Evolutionary conservation across 495 filamentous ascomycete genomes (phyloP).

Genomic region (Penicillium silybi): DNA sequence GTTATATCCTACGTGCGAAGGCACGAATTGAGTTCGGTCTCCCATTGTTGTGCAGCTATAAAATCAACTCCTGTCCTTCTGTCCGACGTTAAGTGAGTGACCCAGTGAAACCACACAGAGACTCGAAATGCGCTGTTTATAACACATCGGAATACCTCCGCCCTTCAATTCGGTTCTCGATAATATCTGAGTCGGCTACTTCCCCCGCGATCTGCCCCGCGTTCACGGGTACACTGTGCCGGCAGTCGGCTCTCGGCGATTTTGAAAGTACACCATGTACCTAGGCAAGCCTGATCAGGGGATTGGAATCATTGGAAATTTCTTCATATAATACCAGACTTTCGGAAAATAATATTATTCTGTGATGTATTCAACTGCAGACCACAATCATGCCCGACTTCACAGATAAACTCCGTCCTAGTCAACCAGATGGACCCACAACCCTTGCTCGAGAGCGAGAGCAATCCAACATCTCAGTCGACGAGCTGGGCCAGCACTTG

Average conservation of each 20-base stretch:
- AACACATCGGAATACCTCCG: conserved; percentile 1
- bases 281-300: background rate
- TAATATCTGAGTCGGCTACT: conserved; percentile 19
- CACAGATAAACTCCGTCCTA: conserved; percentile 41
- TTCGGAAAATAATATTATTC: background rate
- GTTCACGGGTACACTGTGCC: background rate
- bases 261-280: background rate
- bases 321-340: background rate
- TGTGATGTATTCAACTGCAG: background rate
- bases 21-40: conserved; percentile 24
- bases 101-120: background rate
- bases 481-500: conserved; percentile 38
- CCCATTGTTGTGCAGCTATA: conserved; percentile 6
- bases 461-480: conserved; percentile 31
- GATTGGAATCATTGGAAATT: background rate
- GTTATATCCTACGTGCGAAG: conserved; percentile 21
- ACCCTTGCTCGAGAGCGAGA: conserved; percentile 37
- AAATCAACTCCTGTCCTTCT: background rate
- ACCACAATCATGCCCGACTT: conserved; percentile 40
- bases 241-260: conserved; percentile 26
- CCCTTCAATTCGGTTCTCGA: background rate
- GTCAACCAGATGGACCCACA: conserved; percentile 30
- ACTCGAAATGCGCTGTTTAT: background rate
- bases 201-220: conserved; percentile 16
- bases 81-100: background rate